phyloP scores from a whole-genome alignment of 2,329 filamentous ascomycete species.

The Leptosphaerulina australis region DNA sequence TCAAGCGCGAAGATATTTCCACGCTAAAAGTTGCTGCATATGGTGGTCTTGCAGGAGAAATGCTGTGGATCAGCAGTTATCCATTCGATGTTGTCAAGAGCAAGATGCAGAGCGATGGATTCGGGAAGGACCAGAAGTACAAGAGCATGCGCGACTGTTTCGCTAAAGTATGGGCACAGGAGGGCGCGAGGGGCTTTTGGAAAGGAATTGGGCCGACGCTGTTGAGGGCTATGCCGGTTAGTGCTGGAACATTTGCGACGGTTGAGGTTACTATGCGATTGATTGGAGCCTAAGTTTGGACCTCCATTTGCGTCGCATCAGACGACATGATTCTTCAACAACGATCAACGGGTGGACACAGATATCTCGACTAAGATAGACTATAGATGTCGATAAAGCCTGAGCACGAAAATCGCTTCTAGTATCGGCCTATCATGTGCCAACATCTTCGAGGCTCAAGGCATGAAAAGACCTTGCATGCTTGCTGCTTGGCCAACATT shows the following conservation, averaged over 20 bases:
- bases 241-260: conserved; percentile 95
- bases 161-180: conserved; percentile 75
- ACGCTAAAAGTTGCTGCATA: conserved; percentile 88
- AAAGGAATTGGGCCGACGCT: conserved; percentile 90
- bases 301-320: not conserved
- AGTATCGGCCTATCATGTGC: too few relatives aligned
- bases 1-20: conserved; percentile 78
- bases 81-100: conserved; percentile 98
- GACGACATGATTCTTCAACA: too few relatives aligned
- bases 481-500: too few relatives aligned
- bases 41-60: conserved; percentile 91
- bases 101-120: conserved; percentile 98
- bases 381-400: too few relatives aligned
- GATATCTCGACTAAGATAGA: too few relatives aligned
- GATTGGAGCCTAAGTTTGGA: conserved; percentile 19
- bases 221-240: conserved; percentile 94
- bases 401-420: too few relatives aligned
- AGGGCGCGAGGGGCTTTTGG: conserved; percentile 88
- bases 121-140: conserved; percentile 74
- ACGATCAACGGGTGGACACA: too few relatives aligned
- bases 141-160: conserved; percentile 89
- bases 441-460: too few relatives aligned
- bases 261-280: conserved; percentile 35
- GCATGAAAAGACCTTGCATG: too few relatives aligned
- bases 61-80: conserved; percentile 90